A percentile compares a stretch with the other conserved stretches of the same genome.
Conservation (phyloP, 1,284 basidiomycete genomes). For the Melampsora larici-populina region DNA sequence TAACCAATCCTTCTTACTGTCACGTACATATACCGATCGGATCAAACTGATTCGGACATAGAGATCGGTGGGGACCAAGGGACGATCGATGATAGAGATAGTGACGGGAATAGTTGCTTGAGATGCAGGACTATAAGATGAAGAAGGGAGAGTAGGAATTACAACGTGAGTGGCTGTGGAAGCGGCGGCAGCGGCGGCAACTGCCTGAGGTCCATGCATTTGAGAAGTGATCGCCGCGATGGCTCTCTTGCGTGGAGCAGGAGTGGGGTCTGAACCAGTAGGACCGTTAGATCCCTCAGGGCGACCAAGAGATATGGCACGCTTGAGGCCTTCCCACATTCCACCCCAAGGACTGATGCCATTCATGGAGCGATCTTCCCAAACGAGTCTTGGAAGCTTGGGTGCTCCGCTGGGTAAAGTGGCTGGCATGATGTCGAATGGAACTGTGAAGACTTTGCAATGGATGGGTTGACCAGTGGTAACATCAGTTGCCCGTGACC, state of each 20-base stretch:
- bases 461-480: slow-evolving; percentile 48
- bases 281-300: background rate
- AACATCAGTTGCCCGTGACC: slow-evolving; percentile 45
- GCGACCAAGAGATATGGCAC: slow-evolving; percentile 11
- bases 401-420: slow-evolving; percentile 47
- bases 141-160: slow-evolving; percentile 50
- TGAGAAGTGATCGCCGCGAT: slow-evolving; percentile 47
- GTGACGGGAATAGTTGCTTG: slow-evolving; percentile 50
- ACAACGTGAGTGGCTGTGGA: slow-evolving; percentile 50
- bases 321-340: slow-evolving; percentile 36
- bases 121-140: slow-evolving; percentile 50
- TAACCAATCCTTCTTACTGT: slow-evolving; percentile 45
- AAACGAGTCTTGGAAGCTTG: slow-evolving; percentile 36
- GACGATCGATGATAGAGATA: slow-evolving; percentile 51
- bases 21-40: slow-evolving; percentile 51
- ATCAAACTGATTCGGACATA: slow-evolving; percentile 52
- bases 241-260: slow-evolving; percentile 47
- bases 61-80: slow-evolving; percentile 51
- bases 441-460: slow-evolving; percentile 51
- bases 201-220: slow-evolving; percentile 44
- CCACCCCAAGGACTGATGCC: slow-evolving; percentile 26
- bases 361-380: slow-evolving; percentile 38
- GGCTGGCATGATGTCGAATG: slow-evolving; percentile 52
- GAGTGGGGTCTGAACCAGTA: slow-evolving; percentile 47
- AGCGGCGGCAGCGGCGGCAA: slow-evolving; percentile 17